phyloP scores from a whole-genome alignment of 2,329 filamentous ascomycete species.

The Truncatella angustata region DNA sequence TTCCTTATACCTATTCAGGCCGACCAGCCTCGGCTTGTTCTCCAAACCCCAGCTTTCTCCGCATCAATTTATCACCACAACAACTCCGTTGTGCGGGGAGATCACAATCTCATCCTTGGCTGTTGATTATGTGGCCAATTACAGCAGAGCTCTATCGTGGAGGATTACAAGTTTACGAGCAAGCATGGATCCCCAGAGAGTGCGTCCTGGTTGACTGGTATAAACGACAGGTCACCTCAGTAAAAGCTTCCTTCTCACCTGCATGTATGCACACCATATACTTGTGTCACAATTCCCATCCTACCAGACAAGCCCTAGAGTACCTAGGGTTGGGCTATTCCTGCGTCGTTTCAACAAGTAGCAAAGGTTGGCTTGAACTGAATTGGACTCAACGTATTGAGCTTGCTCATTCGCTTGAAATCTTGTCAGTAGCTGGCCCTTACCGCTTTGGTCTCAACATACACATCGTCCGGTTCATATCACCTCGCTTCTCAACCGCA shows the following conservation, averaged over 20 bases:
- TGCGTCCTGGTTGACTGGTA: too few species aligned
- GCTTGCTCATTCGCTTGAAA: too few species aligned
- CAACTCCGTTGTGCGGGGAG: not conserved
- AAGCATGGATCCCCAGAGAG: too few species aligned
- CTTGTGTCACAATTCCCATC: not conserved
- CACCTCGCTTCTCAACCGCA: not conserved
- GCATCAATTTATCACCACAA: not conserved
- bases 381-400: too few species aligned
- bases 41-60: slow-evolving; percentile 7
- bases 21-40: slow-evolving; percentile 3
- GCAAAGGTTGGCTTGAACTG: too few species aligned
- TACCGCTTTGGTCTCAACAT: not conserved
- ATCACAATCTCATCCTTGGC: not conserved
- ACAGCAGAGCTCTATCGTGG: too few species aligned
- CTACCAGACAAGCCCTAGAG: not conserved
- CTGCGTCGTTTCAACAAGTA: too few species aligned
- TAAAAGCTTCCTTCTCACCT: not conserved
- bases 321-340: too few species aligned
- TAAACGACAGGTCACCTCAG: not conserved
- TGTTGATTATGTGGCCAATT: slow-evolving; percentile 1
- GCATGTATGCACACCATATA: not conserved
- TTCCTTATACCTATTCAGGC: not conserved
- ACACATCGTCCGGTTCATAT: too few species aligned
- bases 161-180: too few species aligned
- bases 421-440: too few species aligned